Conservation (phyloP, 2,329 filamentous ascomycete species). For the Ploettnerulaceae sp. region DNA sequence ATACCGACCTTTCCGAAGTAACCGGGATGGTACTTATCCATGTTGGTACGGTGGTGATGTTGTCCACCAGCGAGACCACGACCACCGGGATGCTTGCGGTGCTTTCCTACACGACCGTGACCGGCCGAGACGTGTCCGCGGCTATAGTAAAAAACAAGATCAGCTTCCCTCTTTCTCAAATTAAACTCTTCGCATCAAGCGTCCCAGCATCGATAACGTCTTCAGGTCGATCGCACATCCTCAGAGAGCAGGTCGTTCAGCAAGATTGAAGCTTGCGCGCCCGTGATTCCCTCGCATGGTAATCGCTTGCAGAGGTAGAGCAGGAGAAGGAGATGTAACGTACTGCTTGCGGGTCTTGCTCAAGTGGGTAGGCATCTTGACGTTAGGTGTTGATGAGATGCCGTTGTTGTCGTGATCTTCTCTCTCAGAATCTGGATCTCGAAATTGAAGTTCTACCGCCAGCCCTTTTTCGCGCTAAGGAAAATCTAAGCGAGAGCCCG, state of each 20-base stretch:
- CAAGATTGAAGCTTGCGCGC: too few species aligned
- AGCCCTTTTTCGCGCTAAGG: neutral
- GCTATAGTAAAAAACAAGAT: conserved; percentile 43
- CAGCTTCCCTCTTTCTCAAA: conserved; percentile 22
- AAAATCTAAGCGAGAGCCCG: neutral
- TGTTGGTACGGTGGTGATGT: conserved; percentile 95
- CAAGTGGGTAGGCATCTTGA: conserved; percentile 68
- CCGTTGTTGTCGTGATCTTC: conserved; percentile 24
- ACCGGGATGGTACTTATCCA: conserved; percentile 93
- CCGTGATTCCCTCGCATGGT: too few species aligned
- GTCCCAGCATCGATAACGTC: too few species aligned
- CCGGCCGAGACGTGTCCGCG: conserved; percentile 98
- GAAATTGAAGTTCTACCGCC: neutral
- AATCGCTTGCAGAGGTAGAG: neutral
- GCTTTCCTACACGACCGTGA: conserved; percentile 98
- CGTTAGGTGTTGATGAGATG: conserved; percentile 32
- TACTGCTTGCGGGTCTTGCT: conserved; percentile 77
- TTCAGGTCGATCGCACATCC: too few species aligned
- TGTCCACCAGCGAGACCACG: conserved; percentile 95
- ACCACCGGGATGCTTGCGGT: conserved; percentile 85
- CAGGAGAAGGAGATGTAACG: conserved; percentile 35
- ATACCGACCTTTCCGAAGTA: conserved; percentile 99
- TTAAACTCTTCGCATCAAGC: neutral
- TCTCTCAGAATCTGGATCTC: neutral
- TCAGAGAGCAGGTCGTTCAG: too few species aligned